Conservation (phyloP, 192 early-diverging fungal species). For the Coemansia sp. region DNA sequence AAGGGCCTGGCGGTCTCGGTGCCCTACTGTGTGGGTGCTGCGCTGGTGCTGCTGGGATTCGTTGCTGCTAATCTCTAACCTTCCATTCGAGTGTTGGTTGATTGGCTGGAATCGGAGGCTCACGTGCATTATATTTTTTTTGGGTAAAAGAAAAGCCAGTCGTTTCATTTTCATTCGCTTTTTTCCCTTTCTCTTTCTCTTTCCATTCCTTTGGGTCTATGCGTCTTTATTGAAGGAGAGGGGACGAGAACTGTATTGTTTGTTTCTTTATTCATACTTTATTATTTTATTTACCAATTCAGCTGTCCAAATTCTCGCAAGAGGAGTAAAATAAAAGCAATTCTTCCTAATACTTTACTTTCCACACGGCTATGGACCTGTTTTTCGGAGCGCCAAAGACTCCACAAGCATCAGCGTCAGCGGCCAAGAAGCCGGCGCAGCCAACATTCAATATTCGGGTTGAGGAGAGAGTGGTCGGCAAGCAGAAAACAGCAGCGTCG, state of each 20-base stretch:
- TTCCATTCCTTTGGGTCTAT: background rate
- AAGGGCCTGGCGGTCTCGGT: slow-evolving; percentile 58
- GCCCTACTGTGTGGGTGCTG: slow-evolving; percentile 67
- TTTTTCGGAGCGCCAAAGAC: slow-evolving; percentile 44
- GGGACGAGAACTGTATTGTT: background rate
- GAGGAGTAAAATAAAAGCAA: too few relatives aligned
- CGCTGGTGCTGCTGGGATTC: slow-evolving; percentile 68
- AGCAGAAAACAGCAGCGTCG: background rate
- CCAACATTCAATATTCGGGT: slow-evolving; percentile 38
- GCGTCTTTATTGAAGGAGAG: too few relatives aligned
- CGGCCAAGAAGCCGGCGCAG: slow-evolving; percentile 22
- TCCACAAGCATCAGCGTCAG: background rate
- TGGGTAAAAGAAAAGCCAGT: too few relatives aligned
- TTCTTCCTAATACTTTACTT: too few relatives aligned
- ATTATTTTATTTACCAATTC: too few relatives aligned
- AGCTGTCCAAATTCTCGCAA: too few relatives aligned
- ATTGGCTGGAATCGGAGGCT: background rate
- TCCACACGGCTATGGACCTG: slow-evolving; percentile 31
- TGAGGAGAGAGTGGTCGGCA: slow-evolving; percentile 27
- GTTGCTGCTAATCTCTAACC: slow-evolving; percentile 59
- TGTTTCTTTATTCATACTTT: background rate
- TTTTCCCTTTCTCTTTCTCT: background rate
- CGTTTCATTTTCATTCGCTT: too few relatives aligned
- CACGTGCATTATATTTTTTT: too few relatives aligned
- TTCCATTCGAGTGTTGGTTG: too few relatives aligned